Base-by-base conservation (phyloP, 108 stramenopile genomes). In the Pseudonitzschia delicatissima region DNA sequence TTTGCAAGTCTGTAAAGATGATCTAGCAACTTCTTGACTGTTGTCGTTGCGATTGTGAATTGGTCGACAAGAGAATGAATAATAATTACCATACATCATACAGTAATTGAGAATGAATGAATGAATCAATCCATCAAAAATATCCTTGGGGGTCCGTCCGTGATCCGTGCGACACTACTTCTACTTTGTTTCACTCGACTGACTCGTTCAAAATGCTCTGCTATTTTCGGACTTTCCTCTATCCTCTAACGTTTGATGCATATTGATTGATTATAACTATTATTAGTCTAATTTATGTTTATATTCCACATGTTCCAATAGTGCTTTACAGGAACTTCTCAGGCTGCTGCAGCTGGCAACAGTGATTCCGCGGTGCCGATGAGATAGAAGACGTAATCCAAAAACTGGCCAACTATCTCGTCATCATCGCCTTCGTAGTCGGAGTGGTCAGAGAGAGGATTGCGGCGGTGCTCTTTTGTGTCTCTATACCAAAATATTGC, bases 321-420 rank as follows among this genome's bases (percentile, higher is more conserved):
- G n/a, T n/a, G n/a, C n/a, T n/a, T n/a, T n/a, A n/a, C n/a, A n/a
- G n/a, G 42, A n/a, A n/a, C n/a, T 13, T 3, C 17, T 48, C 20
- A 48, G 21, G 47, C 47, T 7, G 47, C 47, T 7, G 47, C 47
- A 18, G 47, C 47, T 18, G 47, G 47, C 3, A 23, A 18, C 21
- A 9, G 7, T 48, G 20, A 23, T 21, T 48, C 47, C 47, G 47
- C 21, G 2, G 21, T 17, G 47, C 47, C 47, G 23, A 48, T 48
- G 47, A 48, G 47, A 48, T 48, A 48, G 23, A 48, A 48, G 47
- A 48, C 47, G 21, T 48, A 23, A 23, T 48, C 47, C 4, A 48
- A 23, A 48, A 48, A 48, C 47, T 23, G 8, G 47, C 7, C 47
- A 2, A 48, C 17, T 6, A 48, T 48, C 47, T 48, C 47, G 47